Percentiles rank a stretch among this genome's conserved stretches.
Evolutionary conservation across 495 filamentous ascomycete species (phyloP).

Genomic region (Pyronema domesticum): DNA sequence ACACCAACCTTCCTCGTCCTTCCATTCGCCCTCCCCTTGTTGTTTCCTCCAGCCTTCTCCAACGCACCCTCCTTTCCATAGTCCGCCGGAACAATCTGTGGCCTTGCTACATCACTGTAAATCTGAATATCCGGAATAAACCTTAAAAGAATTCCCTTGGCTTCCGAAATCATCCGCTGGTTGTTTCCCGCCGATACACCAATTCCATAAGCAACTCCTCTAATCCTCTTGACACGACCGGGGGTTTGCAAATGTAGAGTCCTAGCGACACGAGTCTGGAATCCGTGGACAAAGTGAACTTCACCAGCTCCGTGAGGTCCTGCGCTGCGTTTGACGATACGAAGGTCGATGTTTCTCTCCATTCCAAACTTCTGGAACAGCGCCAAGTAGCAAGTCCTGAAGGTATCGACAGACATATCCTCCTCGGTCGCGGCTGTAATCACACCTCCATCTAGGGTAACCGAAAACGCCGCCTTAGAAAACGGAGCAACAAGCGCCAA

Average conservation of each 20-base stretch:
- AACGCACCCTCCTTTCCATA: slow-evolving; percentile 51
- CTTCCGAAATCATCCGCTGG: slow-evolving; percentile 80
- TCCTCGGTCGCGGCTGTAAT: slow-evolving; percentile 63
- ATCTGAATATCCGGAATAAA: slow-evolving; percentile 76
- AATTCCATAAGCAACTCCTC: slow-evolving; percentile 82
- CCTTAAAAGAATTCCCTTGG: slow-evolving; percentile 71
- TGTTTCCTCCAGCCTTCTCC: slow-evolving; percentile 36
- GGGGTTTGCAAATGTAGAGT: slow-evolving; percentile 80
- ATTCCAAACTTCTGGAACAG: slow-evolving; percentile 83
- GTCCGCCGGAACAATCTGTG: slow-evolving; percentile 33
- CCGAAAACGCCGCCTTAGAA: slow-evolving; percentile 69
- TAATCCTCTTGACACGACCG: slow-evolving; percentile 69
- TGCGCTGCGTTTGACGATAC: slow-evolving; percentile 64
- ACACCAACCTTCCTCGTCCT: slow-evolving; percentile 53
- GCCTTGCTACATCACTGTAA: slow-evolving; percentile 49
- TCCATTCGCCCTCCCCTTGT: slow-evolving; percentile 35
- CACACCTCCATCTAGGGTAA: slow-evolving; percentile 82
- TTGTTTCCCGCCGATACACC: slow-evolving; percentile 85
- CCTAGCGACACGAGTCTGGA: slow-evolving; percentile 81
- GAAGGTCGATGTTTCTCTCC: slow-evolving; percentile 61
- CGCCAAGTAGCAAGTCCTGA: slow-evolving; percentile 82
- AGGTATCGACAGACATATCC: slow-evolving; percentile 82
- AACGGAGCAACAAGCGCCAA: slow-evolving; percentile 87
- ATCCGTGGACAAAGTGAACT: slow-evolving; percentile 53
- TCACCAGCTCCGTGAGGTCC: slow-evolving; percentile 87